Conservation (phyloP, 2,329 filamentous ascomycete species). For the Hymenoscyphus occultus region DNA sequence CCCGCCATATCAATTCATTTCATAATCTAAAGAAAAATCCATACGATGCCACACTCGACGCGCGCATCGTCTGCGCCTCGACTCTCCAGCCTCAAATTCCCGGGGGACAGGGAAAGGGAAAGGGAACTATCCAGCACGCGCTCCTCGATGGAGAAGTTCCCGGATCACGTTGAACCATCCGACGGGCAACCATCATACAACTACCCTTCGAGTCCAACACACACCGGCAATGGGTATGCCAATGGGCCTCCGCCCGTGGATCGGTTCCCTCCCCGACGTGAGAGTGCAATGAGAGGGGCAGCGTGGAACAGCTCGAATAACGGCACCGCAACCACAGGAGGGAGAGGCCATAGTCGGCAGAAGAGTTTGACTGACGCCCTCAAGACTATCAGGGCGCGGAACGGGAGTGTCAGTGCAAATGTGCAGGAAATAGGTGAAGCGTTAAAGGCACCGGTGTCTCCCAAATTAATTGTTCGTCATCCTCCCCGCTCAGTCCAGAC, state of each 20-base stretch:
- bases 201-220: slow-evolving; percentile 22
- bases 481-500: slow-evolving; percentile 4
- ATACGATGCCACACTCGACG: slow-evolving; percentile 43
- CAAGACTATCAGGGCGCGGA: slow-evolving; percentile 73
- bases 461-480: slow-evolving; percentile 73
- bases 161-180: slow-evolving; percentile 49
- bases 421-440: slow-evolving; percentile 91
- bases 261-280: slow-evolving; percentile 60
- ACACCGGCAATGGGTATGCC: slow-evolving; percentile 28
- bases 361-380: slow-evolving; percentile 91
- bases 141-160: slow-evolving; percentile 54
- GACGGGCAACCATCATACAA: slow-evolving; percentile 22
- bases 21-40: neutral
- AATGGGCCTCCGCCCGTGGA: slow-evolving; percentile 41
- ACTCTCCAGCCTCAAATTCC: slow-evolving; percentile 33
- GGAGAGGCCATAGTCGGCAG: slow-evolving; percentile 62
- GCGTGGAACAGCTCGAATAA: slow-evolving; percentile 25
- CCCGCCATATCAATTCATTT: neutral
- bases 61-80: slow-evolving; percentile 39
- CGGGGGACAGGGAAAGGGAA: slow-evolving; percentile 27
- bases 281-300: slow-evolving; percentile 38
- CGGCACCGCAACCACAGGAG: slow-evolving; percentile 24
- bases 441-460: slow-evolving; percentile 83
- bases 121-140: slow-evolving; percentile 24
- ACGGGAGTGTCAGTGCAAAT: slow-evolving; percentile 85